Conservation (phyloP, 108 stramenopile genomes). For the Poteriospumella lacustris region DNA sequence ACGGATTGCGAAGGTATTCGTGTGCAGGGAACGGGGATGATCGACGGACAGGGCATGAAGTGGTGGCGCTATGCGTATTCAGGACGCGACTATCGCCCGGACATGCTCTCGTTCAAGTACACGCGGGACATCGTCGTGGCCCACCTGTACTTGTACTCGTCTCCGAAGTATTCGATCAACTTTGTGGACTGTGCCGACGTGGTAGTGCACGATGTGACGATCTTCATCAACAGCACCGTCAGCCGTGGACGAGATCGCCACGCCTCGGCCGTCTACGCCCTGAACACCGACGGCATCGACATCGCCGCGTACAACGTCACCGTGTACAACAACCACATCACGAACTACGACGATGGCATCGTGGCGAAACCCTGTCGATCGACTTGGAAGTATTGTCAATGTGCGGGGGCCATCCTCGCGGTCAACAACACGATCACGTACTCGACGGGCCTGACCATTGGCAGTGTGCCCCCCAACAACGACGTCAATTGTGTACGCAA, state of each 20-base stretch:
- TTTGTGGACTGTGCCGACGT: too few relatives aligned
- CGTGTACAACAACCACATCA: conserved; percentile 11
- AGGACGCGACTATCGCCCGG: not conserved
- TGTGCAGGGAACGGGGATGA: conserved; percentile 2
- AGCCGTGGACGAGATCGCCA: too few relatives aligned
- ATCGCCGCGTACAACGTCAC: not conserved
- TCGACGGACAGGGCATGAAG: conserved; percentile 17
- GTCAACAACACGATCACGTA: not conserved
- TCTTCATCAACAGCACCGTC: too few relatives aligned
- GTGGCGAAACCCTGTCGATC: not conserved
- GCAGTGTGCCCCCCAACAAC: conserved; percentile 19
- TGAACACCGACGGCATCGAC: conserved; percentile 17
- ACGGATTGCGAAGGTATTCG: too few relatives aligned
- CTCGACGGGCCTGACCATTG: conserved; percentile 16
- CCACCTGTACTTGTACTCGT: too few relatives aligned
- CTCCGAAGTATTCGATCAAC: too few relatives aligned
- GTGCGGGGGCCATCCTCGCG: too few relatives aligned
- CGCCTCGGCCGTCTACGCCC: too few relatives aligned
- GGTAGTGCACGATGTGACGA: too few relatives aligned
- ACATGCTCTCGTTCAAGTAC: too few relatives aligned
- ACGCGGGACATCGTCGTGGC: too few relatives aligned
- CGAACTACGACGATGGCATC: conserved; percentile 27
- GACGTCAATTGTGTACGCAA: conserved; percentile 13
- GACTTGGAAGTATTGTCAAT: not conserved
- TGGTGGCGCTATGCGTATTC: conserved; percentile 26